Evolutionary conservation across 1,284 basidiomycete species (phyloP).

Genomic region (Anthracocystis setariae): DNA sequence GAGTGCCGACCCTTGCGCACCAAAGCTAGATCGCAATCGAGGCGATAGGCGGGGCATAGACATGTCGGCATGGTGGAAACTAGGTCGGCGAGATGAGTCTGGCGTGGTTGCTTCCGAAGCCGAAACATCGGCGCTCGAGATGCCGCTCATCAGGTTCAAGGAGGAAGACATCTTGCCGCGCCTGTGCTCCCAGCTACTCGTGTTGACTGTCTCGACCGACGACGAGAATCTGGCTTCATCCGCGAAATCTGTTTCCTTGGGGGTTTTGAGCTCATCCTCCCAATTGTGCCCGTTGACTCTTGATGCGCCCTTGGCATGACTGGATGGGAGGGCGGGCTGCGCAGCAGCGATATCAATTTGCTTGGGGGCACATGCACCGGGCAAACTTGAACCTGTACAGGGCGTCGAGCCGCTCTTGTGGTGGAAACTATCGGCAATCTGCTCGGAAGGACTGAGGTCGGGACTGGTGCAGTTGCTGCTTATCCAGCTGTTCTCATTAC

Average conservation of each 20-base stretch:
- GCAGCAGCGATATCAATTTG: slow-evolving; percentile 6
- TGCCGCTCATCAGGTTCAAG: slow-evolving; percentile 7
- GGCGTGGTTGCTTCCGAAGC: slow-evolving; percentile 39
- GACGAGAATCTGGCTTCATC: slow-evolving; percentile 40
- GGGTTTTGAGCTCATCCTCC: slow-evolving; percentile 21
- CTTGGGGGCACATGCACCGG: slow-evolving; percentile 3
- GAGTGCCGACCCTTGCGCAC: slow-evolving; percentile 5
- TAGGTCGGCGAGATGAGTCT: slow-evolving; percentile 44
- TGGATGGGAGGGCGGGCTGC: slow-evolving; percentile 5
- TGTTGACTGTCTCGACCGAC: slow-evolving; percentile 42
- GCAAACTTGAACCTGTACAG: slow-evolving; percentile 7
- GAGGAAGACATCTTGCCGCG: slow-evolving; percentile 8
- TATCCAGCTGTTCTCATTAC: slow-evolving; percentile 52
- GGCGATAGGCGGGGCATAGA: slow-evolving; percentile 14
- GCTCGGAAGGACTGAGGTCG: slow-evolving; percentile 40
- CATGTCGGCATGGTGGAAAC: slow-evolving; percentile 29
- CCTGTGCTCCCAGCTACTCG: slow-evolving; percentile 23
- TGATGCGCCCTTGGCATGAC: background rate
- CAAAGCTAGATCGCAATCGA: slow-evolving; percentile 13
- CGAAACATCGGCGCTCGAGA: slow-evolving; percentile 37
- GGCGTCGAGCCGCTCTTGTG: slow-evolving; percentile 7
- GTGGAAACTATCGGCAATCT: slow-evolving; percentile 19
- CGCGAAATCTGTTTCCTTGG: slow-evolving; percentile 22
- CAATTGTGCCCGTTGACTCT: background rate
- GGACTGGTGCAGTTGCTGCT: slow-evolving; percentile 56